These are phyloP conservation scores for Diplosphaera chodatii DNA, from an alignment of 139 green algal species.

Conservation along the genomic window DNA sequence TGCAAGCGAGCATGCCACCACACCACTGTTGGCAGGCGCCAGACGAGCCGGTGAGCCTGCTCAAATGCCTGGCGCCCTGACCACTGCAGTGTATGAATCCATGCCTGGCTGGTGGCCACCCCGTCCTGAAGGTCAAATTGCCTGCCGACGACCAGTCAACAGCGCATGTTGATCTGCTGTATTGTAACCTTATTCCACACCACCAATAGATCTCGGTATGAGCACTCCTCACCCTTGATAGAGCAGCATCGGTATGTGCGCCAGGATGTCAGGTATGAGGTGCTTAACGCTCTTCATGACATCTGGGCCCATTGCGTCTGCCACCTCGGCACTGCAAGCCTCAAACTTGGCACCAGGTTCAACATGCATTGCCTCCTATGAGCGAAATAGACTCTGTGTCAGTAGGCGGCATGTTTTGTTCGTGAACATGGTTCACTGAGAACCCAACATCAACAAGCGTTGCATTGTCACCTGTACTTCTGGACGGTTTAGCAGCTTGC, in stretches of 20 bases:
- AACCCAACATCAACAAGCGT: no score
- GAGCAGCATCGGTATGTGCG: slow-evolving; percentile 47
- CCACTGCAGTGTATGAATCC: slow-evolving; percentile 52
- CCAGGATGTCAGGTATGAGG: slow-evolving; percentile 54
- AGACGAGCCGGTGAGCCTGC: background rate
- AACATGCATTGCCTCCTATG: slow-evolving; percentile 22
- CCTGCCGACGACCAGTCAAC: slow-evolving; percentile 25
- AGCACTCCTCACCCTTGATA: slow-evolving; percentile 40
- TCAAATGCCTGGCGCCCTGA: background rate
- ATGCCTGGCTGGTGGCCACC: slow-evolving; percentile 36
- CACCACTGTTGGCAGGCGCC: background rate
- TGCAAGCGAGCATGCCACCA: no score
- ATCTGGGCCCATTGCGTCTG: slow-evolving; percentile 36
- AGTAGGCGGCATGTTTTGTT: no score
- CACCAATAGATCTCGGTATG: no score
- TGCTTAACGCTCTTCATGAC: slow-evolving; percentile 47
- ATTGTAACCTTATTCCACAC: no score
- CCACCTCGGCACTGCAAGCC: slow-evolving; percentile 39
- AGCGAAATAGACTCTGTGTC: no score
- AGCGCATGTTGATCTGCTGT: no score
- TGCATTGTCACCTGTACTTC: slow-evolving; percentile 56
- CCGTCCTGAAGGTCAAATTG: slow-evolving; percentile 61
- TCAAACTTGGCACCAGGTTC: slow-evolving; percentile 11
- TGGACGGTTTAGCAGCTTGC: slow-evolving; percentile 52
- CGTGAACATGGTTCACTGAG: no score